Evolutionary conservation across 257 asterid genomes (phyloP).

Genomic region (Rhazya stricta): DNA sequence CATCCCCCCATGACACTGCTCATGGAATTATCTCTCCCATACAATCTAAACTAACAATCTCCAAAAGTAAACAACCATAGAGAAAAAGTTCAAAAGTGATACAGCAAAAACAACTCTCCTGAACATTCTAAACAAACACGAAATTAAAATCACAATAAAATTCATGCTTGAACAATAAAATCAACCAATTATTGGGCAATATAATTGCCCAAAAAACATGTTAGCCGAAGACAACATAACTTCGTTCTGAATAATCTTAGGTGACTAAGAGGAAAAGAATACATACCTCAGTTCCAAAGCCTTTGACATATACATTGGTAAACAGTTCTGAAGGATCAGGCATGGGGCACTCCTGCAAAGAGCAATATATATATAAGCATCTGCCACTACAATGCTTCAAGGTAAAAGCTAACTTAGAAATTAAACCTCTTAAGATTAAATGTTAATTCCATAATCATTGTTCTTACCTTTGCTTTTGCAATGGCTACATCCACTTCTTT

Average conservation of each 20-base stretch:
- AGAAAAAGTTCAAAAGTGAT: not conserved
- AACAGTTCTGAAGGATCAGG: slow-evolving; percentile 97
- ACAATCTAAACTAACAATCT: not conserved
- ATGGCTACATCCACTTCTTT: slow-evolving; percentile 93
- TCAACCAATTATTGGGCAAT: not conserved
- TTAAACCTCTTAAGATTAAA: not conserved
- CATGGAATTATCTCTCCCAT: not conserved
- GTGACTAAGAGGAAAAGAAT: not conserved
- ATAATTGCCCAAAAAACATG: not conserved
- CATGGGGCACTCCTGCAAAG: slow-evolving; percentile 79
- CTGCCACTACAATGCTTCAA: not conserved
- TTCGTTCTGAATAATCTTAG: not conserved
- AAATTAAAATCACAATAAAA: not conserved
- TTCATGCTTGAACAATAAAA: not conserved
- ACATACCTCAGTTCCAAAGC: slow-evolving; percentile 79
- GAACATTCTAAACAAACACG: not conserved
- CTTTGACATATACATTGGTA: slow-evolving; percentile 75
- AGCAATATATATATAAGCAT: slow-evolving; percentile 4
- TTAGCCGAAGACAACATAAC: not conserved
- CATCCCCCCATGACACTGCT: not conserved
- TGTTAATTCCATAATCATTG: not conserved
- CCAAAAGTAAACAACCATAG: too few relatives aligned
- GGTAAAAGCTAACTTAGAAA: not conserved
- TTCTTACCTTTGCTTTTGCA: slow-evolving; percentile 92
- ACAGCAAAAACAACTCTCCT: too few relatives aligned